These are phyloP conservation scores for Metschnikowia corniflorae DNA, from an alignment of 805 yeast genomes.

Conservation along the genomic window DNA sequence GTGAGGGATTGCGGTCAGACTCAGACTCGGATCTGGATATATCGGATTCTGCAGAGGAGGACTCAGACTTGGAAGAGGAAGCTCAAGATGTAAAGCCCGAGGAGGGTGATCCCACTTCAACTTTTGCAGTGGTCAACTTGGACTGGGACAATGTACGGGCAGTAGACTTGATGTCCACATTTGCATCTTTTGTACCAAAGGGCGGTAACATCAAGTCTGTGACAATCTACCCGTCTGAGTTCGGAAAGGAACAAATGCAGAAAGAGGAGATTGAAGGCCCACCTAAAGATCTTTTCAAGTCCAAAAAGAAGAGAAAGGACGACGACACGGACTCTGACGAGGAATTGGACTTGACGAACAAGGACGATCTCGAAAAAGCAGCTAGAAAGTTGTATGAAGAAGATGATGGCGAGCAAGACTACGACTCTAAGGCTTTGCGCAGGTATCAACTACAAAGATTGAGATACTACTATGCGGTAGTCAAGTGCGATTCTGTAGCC, in stretches of 20 bases:
- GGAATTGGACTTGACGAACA: slow-evolving; percentile 45
- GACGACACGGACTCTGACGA: slow-evolving; percentile 30
- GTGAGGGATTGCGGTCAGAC: slow-evolving; percentile 50
- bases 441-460: slow-evolving; percentile 89
- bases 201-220: slow-evolving; percentile 69
- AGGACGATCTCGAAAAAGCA: slow-evolving; percentile 51
- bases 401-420: slow-evolving; percentile 78
- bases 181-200: slow-evolving; percentile 76
- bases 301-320: slow-evolving; percentile 34
- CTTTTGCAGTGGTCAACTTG: slow-evolving; percentile 89
- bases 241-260: slow-evolving; percentile 88
- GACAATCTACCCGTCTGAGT: slow-evolving; percentile 80
- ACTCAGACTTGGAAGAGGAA: slow-evolving; percentile 48
- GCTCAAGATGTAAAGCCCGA: slow-evolving; percentile 68
- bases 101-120: slow-evolving; percentile 77
- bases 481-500: slow-evolving; percentile 67
- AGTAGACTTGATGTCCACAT: slow-evolving; percentile 83
- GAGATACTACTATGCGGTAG: slow-evolving; percentile 90
- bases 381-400: slow-evolving; percentile 74
- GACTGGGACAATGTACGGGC: slow-evolving; percentile 97
- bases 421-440: slow-evolving; percentile 78
- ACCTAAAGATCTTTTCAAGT: slow-evolving; percentile 71
- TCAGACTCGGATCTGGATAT: slow-evolving; percentile 44
- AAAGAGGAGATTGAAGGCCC: slow-evolving; percentile 92
- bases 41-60: slow-evolving; percentile 40